Conservation (phyloP, 345 rosid species). For the Gossypium rotundifolium region DNA sequence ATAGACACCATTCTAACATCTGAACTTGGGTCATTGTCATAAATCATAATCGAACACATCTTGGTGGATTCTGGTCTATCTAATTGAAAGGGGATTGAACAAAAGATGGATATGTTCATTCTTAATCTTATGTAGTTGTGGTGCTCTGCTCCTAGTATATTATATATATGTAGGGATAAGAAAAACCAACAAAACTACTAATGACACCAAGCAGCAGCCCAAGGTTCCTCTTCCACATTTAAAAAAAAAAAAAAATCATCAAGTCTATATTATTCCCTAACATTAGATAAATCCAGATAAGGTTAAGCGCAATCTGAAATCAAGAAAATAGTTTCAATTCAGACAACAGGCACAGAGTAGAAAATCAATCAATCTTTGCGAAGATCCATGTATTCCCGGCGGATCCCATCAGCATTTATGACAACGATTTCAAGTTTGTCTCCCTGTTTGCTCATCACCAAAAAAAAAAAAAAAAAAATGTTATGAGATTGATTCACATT, state of each 20-base stretch:
- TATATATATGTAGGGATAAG: too few relatives aligned
- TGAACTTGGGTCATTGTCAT: too few relatives aligned
- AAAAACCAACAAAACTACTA: too few relatives aligned
- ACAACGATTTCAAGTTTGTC: constrained; percentile 82
- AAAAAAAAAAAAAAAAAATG: not conserved
- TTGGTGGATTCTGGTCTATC: too few relatives aligned
- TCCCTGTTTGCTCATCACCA: constrained; percentile 40
- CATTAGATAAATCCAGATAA: not conserved
- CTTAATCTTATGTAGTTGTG: too few relatives aligned
- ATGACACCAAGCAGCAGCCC: too few relatives aligned
- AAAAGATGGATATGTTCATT: too few relatives aligned
- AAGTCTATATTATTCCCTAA: not conserved
- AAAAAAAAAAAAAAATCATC: not conserved
- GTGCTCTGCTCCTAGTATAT: too few relatives aligned
- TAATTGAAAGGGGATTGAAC: too few relatives aligned
- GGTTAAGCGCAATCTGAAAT: not conserved
- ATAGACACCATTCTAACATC: too few relatives aligned
- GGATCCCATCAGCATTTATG: constrained; percentile 69
- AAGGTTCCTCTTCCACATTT: constrained; percentile 40
- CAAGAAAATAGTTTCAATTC: not conserved
- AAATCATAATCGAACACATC: too few relatives aligned
- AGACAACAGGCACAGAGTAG: not conserved
- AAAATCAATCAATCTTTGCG: constrained; percentile 62
- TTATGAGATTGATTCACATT: not conserved
- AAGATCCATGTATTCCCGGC: constrained; percentile 62